Evolutionary conservation across 2,329 filamentous ascomycete genomes (phyloP), one percentile per base, ranked within the genome.

Genomic region (Monosporascus sp.): DNA sequence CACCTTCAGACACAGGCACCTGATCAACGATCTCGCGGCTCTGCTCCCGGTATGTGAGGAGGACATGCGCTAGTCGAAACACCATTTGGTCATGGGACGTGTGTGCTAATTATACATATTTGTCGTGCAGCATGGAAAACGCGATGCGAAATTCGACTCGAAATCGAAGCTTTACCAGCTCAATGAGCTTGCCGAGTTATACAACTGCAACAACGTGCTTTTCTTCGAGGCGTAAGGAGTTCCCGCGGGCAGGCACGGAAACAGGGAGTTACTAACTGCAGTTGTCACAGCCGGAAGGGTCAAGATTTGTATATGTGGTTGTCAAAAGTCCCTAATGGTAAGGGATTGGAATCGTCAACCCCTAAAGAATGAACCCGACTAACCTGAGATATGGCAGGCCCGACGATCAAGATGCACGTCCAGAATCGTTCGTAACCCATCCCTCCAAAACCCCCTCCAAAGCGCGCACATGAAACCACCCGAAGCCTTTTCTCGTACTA

Each of bases 231-330:
- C 92, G 46, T 46, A 46, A 46, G 41, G 11, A 5, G 41, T 5
- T 34, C 31, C 31, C 31, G 31, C 31, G 31, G 31, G 11, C 31
- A 31, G 11, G 2, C 11, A 31, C 9, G 31, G 31, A 20, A 44
- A 44, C 8, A 16, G 19, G 9, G n/a, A 7, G 8, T 26, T 44
- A 24, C 43, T 46, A 19, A 46, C 43, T 3, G 16, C n/a, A 17
- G 22, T 7, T 16, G 17, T 2, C 17, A 27, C 24, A 46, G 43
- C 6, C 82, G 92, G 56, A 99, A 97, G 73, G 90, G 88, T 55
- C 87, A 96, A 73, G 94, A 97, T 77, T 78, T 97, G 20, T 99
- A 97, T 73, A 78, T 95, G 58, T 97, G 91, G 91, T 83, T 97
- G 66, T 86, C 88, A 72, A 96, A 95, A 68, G 87, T 91, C 2